Percentiles rank a stretch among this genome's conserved stretches.
phyloP scores from a whole-genome alignment of 2,329 filamentous ascomycete species.

The Aspergillus aculeatus region DNA sequence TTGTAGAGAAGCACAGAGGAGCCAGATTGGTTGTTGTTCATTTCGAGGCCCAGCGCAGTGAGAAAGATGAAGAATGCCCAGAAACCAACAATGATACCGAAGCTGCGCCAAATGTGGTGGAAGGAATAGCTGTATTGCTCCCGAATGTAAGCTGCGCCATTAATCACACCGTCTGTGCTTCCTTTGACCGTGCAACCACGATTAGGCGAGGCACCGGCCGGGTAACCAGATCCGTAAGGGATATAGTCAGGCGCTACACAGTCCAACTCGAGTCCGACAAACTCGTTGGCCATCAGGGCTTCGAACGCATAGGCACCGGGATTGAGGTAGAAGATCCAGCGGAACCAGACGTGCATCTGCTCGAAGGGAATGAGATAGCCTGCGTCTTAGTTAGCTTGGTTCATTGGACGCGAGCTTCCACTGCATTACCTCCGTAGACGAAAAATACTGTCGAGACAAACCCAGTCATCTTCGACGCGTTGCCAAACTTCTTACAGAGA shows the following conservation, averaged over 20 bases:
- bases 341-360: slow-evolving; percentile 62
- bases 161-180: slow-evolving; percentile 38
- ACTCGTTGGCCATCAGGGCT: slow-evolving; percentile 67
- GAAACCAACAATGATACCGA: slow-evolving; percentile 72
- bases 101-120: slow-evolving; percentile 66
- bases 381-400: not conserved
- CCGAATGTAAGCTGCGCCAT: slow-evolving; percentile 54
- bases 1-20: slow-evolving; percentile 37
- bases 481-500: slow-evolving; percentile 46
- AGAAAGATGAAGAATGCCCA: slow-evolving; percentile 72
- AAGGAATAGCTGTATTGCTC: slow-evolving; percentile 55
- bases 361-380: slow-evolving; percentile 62
- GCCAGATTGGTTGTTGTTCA: slow-evolving; percentile 37
- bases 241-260: slow-evolving; percentile 53
- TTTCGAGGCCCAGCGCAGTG: slow-evolving; percentile 74
- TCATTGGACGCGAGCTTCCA: not conserved
- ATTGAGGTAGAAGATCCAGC: slow-evolving; percentile 62
- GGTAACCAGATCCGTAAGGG: slow-evolving; percentile 46
- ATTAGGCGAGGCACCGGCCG: slow-evolving; percentile 19
- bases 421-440: slow-evolving; percentile 49
- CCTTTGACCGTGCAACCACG: slow-evolving; percentile 34
- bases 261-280: slow-evolving; percentile 54
- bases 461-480: slow-evolving; percentile 48
- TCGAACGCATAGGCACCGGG: slow-evolving; percentile 68
- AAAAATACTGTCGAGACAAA: slow-evolving; percentile 45